A percentile compares a stretch with the other conserved stretches of the same genome.
Evolutionary conservation across 768 basidiomycete species (phyloP).

Genomic region (Candolleomyces efflorescens): DNA sequence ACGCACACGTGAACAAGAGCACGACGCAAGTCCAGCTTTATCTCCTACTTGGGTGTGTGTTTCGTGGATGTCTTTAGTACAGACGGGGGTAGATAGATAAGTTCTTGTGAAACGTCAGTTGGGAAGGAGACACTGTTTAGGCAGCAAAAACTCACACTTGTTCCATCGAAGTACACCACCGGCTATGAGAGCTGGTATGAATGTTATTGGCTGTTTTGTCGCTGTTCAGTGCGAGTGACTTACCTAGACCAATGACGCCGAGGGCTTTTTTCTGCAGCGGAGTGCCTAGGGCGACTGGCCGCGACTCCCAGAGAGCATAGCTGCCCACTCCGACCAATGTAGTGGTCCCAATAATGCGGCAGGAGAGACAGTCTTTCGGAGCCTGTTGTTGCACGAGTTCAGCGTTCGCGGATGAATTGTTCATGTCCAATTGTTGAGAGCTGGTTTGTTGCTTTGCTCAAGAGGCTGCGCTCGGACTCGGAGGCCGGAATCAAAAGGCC

Average conservation of each 20-base stretch:
- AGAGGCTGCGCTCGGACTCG: too few species aligned
- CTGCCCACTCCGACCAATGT: slow-evolving; percentile 59
- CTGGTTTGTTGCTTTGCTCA: too few species aligned
- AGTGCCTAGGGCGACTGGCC: slow-evolving; percentile 58
- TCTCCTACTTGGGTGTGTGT: neutral
- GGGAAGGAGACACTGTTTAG: neutral
- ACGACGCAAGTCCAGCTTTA: neutral
- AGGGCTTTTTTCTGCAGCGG: slow-evolving; percentile 56
- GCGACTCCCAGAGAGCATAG: slow-evolving; percentile 65
- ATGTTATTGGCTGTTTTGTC: neutral
- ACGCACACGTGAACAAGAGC: slow-evolving; percentile 44
- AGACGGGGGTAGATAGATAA: neutral
- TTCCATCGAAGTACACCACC: slow-evolving; percentile 39
- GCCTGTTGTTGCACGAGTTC: neutral
- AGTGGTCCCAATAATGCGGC: slow-evolving; percentile 63
- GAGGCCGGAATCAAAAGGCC: neutral
- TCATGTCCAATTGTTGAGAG: neutral
- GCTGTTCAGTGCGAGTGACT: slow-evolving; percentile 13
- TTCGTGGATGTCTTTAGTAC: neutral
- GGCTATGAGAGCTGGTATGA: slow-evolving; percentile 26
- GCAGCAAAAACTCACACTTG: slow-evolving; percentile 14
- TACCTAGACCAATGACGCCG: slow-evolving; percentile 61
- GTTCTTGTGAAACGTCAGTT: neutral
- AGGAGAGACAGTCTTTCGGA: slow-evolving; percentile 58
- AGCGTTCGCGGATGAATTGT: neutral